phyloP scores from a whole-genome alignment of 1,284 basidiomycete species.

The Ceratobasidium sp. region DNA sequence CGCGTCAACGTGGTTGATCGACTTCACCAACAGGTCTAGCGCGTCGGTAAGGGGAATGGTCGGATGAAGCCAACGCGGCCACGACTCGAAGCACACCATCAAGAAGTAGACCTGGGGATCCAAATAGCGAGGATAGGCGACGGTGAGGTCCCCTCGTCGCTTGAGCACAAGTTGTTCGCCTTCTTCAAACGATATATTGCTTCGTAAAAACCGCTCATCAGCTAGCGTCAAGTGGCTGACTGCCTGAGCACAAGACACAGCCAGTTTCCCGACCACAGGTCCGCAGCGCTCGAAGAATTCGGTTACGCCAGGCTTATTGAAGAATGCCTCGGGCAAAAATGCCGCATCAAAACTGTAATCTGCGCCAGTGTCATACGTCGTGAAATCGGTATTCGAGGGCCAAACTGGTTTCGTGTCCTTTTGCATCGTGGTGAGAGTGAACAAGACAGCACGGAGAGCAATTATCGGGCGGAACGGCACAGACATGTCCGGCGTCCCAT shows the following conservation, averaged over 20 bases:
- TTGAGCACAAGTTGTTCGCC: slow-evolving; percentile 70
- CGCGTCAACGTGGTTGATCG: slow-evolving; percentile 87
- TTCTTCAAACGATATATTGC: slow-evolving; percentile 75
- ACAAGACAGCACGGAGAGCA: slow-evolving; percentile 79
- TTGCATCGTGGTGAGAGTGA: slow-evolving; percentile 78
- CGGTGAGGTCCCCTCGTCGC: slow-evolving; percentile 69
- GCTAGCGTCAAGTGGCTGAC: slow-evolving; percentile 84
- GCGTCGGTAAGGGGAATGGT: slow-evolving; percentile 67
- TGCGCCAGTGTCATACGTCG: slow-evolving; percentile 62
- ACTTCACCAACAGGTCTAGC: slow-evolving; percentile 83
- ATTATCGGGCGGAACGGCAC: slow-evolving; percentile 79
- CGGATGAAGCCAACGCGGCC: slow-evolving; percentile 81
- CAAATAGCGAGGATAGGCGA: slow-evolving; percentile 75
- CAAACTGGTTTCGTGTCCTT: slow-evolving; percentile 76
- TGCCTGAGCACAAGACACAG: slow-evolving; percentile 70
- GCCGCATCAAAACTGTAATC: slow-evolving; percentile 74
- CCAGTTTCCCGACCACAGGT: slow-evolving; percentile 70
- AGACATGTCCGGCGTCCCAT: slow-evolving; percentile 57
- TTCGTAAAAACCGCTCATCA: slow-evolving; percentile 76
- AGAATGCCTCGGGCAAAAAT: slow-evolving; percentile 63
- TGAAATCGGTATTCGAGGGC: slow-evolving; percentile 81
- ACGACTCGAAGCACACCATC: slow-evolving; percentile 82
- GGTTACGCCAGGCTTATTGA: slow-evolving; percentile 74
- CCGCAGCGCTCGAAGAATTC: slow-evolving; percentile 80
- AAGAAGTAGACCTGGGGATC: slow-evolving; percentile 78